Conservation (phyloP, 73 alveolate species). For the Paramecium primaurelia region DNA sequence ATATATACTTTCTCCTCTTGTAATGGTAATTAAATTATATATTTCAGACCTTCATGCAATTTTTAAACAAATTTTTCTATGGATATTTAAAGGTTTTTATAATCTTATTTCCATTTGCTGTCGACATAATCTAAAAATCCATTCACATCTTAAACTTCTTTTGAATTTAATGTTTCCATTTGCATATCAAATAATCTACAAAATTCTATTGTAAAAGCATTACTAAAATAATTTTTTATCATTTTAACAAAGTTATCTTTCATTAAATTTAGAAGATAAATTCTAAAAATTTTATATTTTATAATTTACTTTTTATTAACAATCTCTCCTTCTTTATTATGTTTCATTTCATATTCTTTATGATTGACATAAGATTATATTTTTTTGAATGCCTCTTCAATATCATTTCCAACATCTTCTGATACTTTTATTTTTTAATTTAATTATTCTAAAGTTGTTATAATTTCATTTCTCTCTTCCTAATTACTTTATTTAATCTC, state of each 20-base stretch:
- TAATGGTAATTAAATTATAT: background rate
- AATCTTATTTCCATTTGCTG: slow-evolving; percentile 40
- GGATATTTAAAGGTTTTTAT: background rate
- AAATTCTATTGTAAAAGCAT: background rate
- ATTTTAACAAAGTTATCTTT: background rate
- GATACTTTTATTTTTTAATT: background rate
- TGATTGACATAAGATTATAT: background rate
- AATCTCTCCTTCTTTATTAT: slow-evolving; percentile 28
- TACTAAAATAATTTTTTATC: slow-evolving; percentile 14
- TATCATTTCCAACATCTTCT: background rate
- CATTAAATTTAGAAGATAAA: background rate
- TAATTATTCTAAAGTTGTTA: background rate
- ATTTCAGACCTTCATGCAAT: slow-evolving; percentile 16
- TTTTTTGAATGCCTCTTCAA: background rate
- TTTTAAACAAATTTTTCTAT: slow-evolving; percentile 24
- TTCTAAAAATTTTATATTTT: background rate
- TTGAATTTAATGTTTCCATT: slow-evolving; percentile 27
- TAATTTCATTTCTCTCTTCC: background rate
- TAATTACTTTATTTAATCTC: background rate
- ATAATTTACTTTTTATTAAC: background rate
- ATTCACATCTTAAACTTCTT: slow-evolving; percentile 10
- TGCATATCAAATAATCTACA: slow-evolving; percentile 14
- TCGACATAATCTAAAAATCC: slow-evolving; percentile 43
- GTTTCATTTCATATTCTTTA: background rate
- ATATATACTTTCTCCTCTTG: background rate